Percentiles rank a stretch among this genome's conserved stretches.
phyloP scores from a whole-genome alignment of 2,329 filamentous ascomycete species.

The Neofusicoccum sp. region DNA sequence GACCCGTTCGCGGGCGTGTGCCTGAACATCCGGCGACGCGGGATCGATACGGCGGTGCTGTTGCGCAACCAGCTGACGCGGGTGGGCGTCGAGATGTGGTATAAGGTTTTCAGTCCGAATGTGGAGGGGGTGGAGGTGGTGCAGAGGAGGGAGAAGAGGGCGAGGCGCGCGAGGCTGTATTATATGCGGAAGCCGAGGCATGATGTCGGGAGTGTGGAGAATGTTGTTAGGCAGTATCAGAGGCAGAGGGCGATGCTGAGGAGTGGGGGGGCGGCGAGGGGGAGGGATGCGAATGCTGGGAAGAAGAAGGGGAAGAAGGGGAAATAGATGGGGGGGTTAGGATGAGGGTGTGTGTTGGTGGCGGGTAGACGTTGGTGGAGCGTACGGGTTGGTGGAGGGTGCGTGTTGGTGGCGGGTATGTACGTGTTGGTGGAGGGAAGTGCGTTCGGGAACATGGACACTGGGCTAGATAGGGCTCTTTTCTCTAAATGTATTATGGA shows the following conservation, averaged over 20 bases:
- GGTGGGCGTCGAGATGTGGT: constrained; percentile 94
- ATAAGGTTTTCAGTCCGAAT: constrained; percentile 89
- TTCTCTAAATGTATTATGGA: constrained; percentile 3
- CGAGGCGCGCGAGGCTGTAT: constrained; percentile 80
- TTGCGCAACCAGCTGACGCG: constrained; percentile 83
- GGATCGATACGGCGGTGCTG: constrained; percentile 83
- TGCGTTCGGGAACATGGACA: too few relatives aligned
- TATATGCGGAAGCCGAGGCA: constrained; percentile 68
- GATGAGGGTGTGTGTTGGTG: background rate
- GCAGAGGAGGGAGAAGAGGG: constrained; percentile 79
- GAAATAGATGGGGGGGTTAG: background rate
- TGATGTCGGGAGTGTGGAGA: constrained; percentile 39
- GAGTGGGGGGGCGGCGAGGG: constrained; percentile 19
- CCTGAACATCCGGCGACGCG: constrained; percentile 79
- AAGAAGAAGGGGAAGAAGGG: constrained; percentile 26
- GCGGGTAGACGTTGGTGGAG: too few relatives aligned
- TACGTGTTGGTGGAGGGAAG: too few relatives aligned
- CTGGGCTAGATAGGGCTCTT: background rate
- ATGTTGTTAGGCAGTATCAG: constrained; percentile 36
- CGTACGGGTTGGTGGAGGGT: too few relatives aligned
- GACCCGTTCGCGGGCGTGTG: constrained; percentile 90
- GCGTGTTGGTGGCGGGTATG: too few relatives aligned
- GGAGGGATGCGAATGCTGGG: constrained; percentile 25
- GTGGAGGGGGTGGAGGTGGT: constrained; percentile 91
- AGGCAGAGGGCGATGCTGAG: constrained; percentile 35